Evolutionary conservation across 306 rosid genomes (phyloP), one percentile per base, ranked within the genome.

Genomic region (Abrus precatorius): DNA sequence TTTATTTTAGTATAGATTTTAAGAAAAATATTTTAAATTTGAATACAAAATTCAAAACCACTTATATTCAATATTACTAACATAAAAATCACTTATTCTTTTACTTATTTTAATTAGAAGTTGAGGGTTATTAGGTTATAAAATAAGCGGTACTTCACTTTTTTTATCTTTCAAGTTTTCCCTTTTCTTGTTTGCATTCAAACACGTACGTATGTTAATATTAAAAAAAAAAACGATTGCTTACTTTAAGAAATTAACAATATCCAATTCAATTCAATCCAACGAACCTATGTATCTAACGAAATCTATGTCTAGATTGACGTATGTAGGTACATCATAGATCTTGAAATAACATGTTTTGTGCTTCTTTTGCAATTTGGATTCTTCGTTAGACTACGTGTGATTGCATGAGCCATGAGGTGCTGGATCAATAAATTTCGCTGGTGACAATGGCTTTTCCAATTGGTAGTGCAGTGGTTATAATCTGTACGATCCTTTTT

Each of bases 391-490:
- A 9, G 40, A 41, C 38, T 41, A 72, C 11, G 68, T 75, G 74
- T 67, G 14, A 38, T 71, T 80, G 78, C 84, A 72, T 71, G 74
- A 54, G 55, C 45, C 43, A 61, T 59, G 80, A 20, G 36, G 12
- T 32, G 52, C 1, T n/a, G 1, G 43, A 20, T 9, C 5, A 49
- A 43, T 20, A 60, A 45, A 79, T 32, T 2, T 68, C 40, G 14
- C 30, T 9, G 1, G 28, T 53, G 36, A 65, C 11, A 36, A 55
- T 30, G 8, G 13, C 11, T 28, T 44, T 78, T 27, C 34, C 72
- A 48, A 59, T 9, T 56, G 10, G 10, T 60, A 59, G 45, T n/a
- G 4, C 60, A n/a, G 49, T 57, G 77, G 27, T 40, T 59, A 48
- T n/a, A 68, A 29, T 28, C 47, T 27, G 27, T 49, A 2, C 1